phyloP scores from a whole-genome alignment of 2,329 filamentous ascomycete species.

The Pseudogymnoascus sp. region DNA sequence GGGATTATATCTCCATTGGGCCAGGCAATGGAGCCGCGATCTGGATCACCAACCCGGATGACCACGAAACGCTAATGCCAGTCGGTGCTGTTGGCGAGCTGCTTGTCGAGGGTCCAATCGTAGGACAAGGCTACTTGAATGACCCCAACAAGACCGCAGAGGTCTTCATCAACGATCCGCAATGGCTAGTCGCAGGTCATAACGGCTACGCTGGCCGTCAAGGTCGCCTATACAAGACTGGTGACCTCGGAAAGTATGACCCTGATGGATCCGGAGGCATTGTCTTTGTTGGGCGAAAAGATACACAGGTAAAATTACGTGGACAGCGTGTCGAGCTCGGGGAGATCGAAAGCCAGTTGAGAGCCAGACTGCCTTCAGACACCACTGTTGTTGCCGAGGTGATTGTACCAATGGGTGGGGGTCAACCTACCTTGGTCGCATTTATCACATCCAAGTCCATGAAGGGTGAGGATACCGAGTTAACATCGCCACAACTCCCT shows the following conservation, averaged over 20 bases:
- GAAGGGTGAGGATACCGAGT: conserved; percentile 17
- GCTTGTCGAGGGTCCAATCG: conserved; percentile 42
- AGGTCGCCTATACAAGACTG: conserved; percentile 50
- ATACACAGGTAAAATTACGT: conserved; percentile 60
- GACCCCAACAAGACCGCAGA: conserved; percentile 50
- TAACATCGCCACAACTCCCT: conserved; percentile 14
- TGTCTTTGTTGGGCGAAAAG: conserved; percentile 54
- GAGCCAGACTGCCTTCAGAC: conserved; percentile 31
- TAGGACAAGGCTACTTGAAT: conserved; percentile 55
- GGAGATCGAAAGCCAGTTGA: conserved; percentile 39
- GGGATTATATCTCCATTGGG: conserved; percentile 10
- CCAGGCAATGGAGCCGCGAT: conserved; percentile 13
- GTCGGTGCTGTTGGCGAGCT: conserved; percentile 25
- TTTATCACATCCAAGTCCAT: conserved; percentile 23
- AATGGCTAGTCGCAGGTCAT: conserved; percentile 41
- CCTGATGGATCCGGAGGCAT: conserved; percentile 42
- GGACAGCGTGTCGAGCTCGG: conserved; percentile 58
- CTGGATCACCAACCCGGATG: conserved; percentile 32
- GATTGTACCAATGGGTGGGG: conserved; percentile 23
- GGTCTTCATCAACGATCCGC: conserved; percentile 49
- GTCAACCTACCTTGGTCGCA: conserved; percentile 28
- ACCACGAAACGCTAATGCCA: conserved; percentile 19
- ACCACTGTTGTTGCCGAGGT: conserved; percentile 28
- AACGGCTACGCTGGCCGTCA: conserved; percentile 29
- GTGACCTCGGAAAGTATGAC: conserved; percentile 50